Conservation (phyloP, 345 rosid genomes). For the Eucalyptus virginea region DNA sequence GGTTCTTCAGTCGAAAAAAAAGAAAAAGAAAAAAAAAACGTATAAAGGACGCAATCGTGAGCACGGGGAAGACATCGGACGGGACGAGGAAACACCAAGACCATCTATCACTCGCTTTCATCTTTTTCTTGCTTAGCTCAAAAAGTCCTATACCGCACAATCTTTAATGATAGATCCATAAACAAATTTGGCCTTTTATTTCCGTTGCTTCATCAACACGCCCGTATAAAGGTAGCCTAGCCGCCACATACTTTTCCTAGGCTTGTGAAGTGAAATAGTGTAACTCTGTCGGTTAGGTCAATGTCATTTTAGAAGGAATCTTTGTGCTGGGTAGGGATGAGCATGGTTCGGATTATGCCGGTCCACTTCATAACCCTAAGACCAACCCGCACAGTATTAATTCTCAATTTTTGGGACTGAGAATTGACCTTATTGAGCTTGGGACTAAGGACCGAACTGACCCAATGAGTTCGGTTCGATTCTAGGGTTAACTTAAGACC, state of each 20-base stretch:
- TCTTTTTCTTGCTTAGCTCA: background rate
- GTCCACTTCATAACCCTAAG: too few relatives aligned
- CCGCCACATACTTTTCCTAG: background rate
- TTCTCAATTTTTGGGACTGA: rapidly evolving
- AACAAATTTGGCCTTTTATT: background rate
- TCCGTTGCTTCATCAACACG: background rate
- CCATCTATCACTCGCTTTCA: background rate
- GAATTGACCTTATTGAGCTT: too few relatives aligned
- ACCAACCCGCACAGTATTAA: rapidly evolving
- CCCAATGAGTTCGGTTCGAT: too few relatives aligned
- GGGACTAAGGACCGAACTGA: rapidly evolving
- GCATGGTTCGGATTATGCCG: rapidly evolving
- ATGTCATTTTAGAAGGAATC: background rate
- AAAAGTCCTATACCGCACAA: background rate
- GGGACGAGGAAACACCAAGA: background rate
- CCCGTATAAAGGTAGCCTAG: background rate
- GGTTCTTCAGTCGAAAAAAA: too few relatives aligned
- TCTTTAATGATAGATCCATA: background rate
- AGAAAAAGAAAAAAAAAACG: too few relatives aligned
- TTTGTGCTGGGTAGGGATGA: background rate
- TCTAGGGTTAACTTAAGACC: rapidly evolving
- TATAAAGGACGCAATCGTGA: background rate
- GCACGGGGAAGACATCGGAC: background rate
- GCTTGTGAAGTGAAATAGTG: background rate
- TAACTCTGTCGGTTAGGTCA: rapidly evolving